Base-by-base conservation (phyloP, 495 filamentous ascomycete genomes). In the Terfezia claveryi region DNA sequence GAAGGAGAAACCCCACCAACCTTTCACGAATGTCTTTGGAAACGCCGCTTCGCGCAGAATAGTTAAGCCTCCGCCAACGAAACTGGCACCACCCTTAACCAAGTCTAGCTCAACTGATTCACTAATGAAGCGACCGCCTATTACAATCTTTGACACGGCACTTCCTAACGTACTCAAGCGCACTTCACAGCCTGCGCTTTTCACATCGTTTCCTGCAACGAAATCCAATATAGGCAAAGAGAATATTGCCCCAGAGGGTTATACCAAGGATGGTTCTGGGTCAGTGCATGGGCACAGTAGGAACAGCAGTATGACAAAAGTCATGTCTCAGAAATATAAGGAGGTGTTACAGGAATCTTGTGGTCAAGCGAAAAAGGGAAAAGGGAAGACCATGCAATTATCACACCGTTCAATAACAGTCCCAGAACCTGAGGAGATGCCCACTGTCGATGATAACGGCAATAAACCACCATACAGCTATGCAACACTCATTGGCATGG, bases 401-500 rank as follows among this genome's bases (percentile, higher is more conserved):
- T 46, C 41, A 46, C 8, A 1, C 17, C 41, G 41, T 14, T 46
- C 41, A 46, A 60, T 70, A n/a, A 65, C 72, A 16, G 63, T 92
- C 10, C 85, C 87, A 3, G 73, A 81, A 16, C 82, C 79, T 36
- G 74, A 81, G 57, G 78, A 84, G 16, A 87, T 94, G 72, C 85
- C 91, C 0, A 65, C 71, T 4, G 76, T 95, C 11, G 73, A 81
- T 55, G 91, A 98, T 64, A 85, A 95, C 64, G 89, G 87, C 58
- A 72, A 73, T 32, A 98, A 98, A 66, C 91, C 91, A 2, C 75
- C 74, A 7, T 86, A 86, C 61, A 95, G 89, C 68, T 98, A 98
- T 66, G 91, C 91, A 10, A 81, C 78, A n/a, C 73, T 98, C 41
- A 96, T 98, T 61, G 91, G 85, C 58, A 95, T 95, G 87, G 84